Conservation (phyloP, 176 grass and related monocot species). For the Triticum monococcum region DNA sequence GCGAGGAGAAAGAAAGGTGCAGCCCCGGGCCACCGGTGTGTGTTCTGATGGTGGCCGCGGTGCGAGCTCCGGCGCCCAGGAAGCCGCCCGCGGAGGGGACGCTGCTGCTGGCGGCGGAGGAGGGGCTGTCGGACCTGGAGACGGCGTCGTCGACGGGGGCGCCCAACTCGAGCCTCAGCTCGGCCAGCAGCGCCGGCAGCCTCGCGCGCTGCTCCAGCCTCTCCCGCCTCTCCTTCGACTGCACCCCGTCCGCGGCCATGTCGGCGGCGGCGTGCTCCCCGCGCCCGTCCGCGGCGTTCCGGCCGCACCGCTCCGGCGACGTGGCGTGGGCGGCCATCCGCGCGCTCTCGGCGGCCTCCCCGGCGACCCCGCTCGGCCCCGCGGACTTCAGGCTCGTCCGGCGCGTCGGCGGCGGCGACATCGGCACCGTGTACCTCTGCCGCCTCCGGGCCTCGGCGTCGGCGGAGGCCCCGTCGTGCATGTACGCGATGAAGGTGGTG, state of each 20-base stretch:
- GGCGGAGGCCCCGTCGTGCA: neutral
- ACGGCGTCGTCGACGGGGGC: constrained; percentile 47
- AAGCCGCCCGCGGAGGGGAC: neutral
- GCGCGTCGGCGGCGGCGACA: constrained; percentile 80
- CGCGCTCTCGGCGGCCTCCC: constrained; percentile 25
- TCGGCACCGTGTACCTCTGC: constrained; percentile 87
- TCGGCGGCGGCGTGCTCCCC: neutral
- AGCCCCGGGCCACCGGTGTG: neutral
- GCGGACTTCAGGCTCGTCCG: constrained; percentile 70
- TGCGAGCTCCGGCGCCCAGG: neutral
- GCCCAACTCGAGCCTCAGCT: constrained; percentile 81
- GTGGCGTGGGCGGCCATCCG: constrained; percentile 12
- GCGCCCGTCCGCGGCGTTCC: neutral
- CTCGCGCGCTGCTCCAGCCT: constrained; percentile 62
- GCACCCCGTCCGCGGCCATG: constrained; percentile 2
- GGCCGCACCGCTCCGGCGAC: constrained; percentile 57
- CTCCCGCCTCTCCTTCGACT: constrained; percentile 68
- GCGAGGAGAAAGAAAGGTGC: neutral
- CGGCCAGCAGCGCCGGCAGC: constrained; percentile 48
- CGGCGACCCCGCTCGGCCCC: constrained; percentile 20
- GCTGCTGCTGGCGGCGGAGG: neutral
- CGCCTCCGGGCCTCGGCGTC: constrained; percentile 9
- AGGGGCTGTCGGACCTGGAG: constrained; percentile 55
- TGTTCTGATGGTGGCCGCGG: neutral
- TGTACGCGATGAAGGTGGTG: constrained; percentile 95